Conservation (phyloP, 306 rosid species). For the Prinsepia uniflora region DNA sequence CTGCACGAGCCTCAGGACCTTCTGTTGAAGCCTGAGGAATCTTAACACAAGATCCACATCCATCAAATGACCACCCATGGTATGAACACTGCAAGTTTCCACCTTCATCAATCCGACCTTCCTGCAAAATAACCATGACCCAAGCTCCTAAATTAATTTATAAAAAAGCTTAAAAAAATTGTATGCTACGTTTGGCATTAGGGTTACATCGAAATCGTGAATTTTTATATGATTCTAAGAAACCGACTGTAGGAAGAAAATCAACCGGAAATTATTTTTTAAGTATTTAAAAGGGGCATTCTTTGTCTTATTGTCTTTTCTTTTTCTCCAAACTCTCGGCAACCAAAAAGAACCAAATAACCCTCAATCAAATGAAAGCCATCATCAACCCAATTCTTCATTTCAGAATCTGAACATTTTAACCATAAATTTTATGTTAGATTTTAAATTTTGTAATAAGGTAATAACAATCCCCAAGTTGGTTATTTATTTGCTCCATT, state of each 20-base stretch:
- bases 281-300: background rate
- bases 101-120: slow-evolving; percentile 87
- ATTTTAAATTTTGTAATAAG: no score
- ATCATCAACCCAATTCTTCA: no score
- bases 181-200: background rate
- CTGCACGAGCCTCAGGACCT: slow-evolving; percentile 91
- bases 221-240: background rate
- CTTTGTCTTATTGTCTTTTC: background rate
- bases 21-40: slow-evolving; percentile 86
- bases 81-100: slow-evolving; percentile 96
- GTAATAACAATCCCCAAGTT: no score
- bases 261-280: no score
- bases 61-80: slow-evolving; percentile 95
- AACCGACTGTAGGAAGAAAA: background rate
- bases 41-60: slow-evolving; percentile 75
- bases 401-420: no score
- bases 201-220: background rate
- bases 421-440: no score
- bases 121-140: slow-evolving; percentile 42
- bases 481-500: no score
- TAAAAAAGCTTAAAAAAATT: background rate
- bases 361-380: no score
- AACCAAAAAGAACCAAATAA: slow-evolving; percentile 1
- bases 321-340: slow-evolving; percentile 14
- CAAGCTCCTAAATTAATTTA: background rate